phyloP scores from a whole-genome alignment of 148 eudicot genomes.

The Rheum nobile region DNA sequence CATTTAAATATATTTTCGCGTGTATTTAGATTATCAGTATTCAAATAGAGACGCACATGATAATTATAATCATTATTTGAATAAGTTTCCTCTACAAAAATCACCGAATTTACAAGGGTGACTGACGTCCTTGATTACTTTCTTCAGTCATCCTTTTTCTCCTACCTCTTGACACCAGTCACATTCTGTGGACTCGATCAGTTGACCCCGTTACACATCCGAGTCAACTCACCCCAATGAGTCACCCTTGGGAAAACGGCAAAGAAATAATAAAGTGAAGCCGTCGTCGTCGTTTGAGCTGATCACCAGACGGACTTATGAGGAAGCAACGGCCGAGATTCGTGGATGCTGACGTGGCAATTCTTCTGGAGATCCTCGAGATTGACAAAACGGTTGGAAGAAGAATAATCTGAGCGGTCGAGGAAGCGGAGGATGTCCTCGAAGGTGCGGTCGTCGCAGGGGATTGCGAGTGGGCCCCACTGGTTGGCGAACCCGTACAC shows the following conservation, averaged over 20 bases:
- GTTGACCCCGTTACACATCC: not conserved
- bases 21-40: too few species aligned
- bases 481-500: constrained; percentile 38
- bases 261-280: not conserved
- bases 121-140: too few species aligned
- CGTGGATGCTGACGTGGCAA: not conserved
- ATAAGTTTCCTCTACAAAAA: too few species aligned
- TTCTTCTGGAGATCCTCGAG: not conserved
- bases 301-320: not conserved
- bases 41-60: too few species aligned
- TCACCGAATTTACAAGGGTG: too few species aligned
- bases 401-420: constrained; percentile 8
- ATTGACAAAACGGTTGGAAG: not conserved
- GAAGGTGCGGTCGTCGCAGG: constrained; percentile 43
- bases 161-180: too few species aligned
- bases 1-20: too few species aligned
- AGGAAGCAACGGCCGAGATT: not conserved
- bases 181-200: not conserved
- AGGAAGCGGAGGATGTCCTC: constrained; percentile 25
- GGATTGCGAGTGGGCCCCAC: constrained; percentile 35
- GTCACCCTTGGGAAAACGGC: not conserved
- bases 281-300: not conserved
- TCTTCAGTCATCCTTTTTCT: too few species aligned
- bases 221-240: not conserved
- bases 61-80: too few species aligned